Percentiles rank a stretch among this genome's conserved stretches.
These are phyloP conservation scores for Exsudoporus frostii DNA, from an alignment of 768 basidiomycete species.

Conservation along the genomic window DNA sequence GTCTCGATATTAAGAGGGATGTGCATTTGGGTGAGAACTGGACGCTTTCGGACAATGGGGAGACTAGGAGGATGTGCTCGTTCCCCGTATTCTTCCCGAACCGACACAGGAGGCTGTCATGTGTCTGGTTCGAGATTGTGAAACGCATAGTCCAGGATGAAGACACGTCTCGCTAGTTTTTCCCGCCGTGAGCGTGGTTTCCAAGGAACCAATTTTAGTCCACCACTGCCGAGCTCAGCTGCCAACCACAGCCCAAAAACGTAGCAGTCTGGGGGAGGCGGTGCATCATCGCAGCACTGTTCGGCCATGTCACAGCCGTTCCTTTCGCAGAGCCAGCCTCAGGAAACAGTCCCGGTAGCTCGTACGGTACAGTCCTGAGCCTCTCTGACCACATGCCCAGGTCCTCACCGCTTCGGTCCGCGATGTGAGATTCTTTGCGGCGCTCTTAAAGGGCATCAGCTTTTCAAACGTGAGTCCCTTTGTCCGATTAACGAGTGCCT, in stretches of 20 bases:
- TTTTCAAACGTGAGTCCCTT: constrained; percentile 64
- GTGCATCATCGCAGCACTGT: no score
- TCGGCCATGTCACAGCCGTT: constrained; percentile 19
- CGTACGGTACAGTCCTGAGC: background rate
- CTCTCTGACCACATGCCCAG: constrained; percentile 24
- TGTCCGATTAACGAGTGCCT: background rate
- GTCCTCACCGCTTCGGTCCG: constrained; percentile 71
- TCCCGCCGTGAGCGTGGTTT: background rate
- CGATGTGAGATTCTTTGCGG: constrained; percentile 79
- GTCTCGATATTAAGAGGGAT: constrained; percentile 16
- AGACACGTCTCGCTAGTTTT: background rate
- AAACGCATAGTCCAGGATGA: constrained; percentile 15
- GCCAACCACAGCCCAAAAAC: no score
- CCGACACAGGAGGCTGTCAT: constrained; percentile 23
- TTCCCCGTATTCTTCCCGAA: constrained; percentile 1
- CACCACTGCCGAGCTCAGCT: no score
- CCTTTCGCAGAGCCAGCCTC: constrained; percentile 18
- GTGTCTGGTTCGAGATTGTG: constrained; percentile 38
- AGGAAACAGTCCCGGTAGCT: constrained; percentile 25
- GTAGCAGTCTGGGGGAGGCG: no score
- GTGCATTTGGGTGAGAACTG: constrained; percentile 19
- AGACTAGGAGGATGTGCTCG: constrained; percentile 15
- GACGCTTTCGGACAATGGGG: constrained; percentile 22
- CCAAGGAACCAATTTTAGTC: background rate
- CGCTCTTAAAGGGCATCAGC: constrained; percentile 77